Percentiles rank a stretch among this genome's conserved stretches.
Conservation (phyloP, 1,139 yeast species). For the Debaryomyces sp. region DNA sequence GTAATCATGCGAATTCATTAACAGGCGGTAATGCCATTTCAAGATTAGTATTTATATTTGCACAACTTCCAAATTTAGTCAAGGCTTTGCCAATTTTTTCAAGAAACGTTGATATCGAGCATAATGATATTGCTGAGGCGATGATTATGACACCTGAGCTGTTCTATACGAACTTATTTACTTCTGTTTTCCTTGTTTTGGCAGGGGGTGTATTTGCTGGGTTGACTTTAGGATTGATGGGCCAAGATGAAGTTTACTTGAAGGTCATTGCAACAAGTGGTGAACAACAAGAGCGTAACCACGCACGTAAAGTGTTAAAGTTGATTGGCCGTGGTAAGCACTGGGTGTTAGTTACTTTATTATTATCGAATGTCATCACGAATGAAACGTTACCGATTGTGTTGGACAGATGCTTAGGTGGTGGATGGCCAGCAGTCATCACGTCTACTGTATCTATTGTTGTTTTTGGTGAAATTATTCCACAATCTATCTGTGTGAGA, state of each 20-base stretch:
- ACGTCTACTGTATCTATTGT: constrained; percentile 91
- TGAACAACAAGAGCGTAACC: constrained; percentile 59
- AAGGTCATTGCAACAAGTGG: constrained; percentile 70
- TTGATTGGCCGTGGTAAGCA: constrained; percentile 87
- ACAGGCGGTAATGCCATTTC: constrained; percentile 22
- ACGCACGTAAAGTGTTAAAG: constrained; percentile 73
- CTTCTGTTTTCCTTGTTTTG: constrained; percentile 71
- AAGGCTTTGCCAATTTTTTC: constrained; percentile 28
- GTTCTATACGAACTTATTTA: constrained; percentile 56
- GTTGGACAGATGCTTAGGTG: constrained; percentile 88
- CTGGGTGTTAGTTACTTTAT: constrained; percentile 93
- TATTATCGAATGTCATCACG: constrained; percentile 86
- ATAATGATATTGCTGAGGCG: constrained; percentile 15
- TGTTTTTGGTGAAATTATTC: constrained; percentile 94
- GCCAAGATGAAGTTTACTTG: constrained; percentile 92
- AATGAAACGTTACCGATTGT: constrained; percentile 96
- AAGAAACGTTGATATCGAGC: constrained; percentile 12
- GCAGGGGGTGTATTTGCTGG: constrained; percentile 98
- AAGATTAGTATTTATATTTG: constrained; percentile 20
- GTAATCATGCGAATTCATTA: constrained; percentile 27
- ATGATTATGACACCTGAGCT: constrained; percentile 38
- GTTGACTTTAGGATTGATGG: constrained; percentile 91
- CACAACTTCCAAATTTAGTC: constrained; percentile 31
- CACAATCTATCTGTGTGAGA: constrained; percentile 90
- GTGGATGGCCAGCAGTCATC: constrained; percentile 97